phyloP scores from a whole-genome alignment of 108 stramenopile genomes.

The Chaetoceros muelleri region DNA sequence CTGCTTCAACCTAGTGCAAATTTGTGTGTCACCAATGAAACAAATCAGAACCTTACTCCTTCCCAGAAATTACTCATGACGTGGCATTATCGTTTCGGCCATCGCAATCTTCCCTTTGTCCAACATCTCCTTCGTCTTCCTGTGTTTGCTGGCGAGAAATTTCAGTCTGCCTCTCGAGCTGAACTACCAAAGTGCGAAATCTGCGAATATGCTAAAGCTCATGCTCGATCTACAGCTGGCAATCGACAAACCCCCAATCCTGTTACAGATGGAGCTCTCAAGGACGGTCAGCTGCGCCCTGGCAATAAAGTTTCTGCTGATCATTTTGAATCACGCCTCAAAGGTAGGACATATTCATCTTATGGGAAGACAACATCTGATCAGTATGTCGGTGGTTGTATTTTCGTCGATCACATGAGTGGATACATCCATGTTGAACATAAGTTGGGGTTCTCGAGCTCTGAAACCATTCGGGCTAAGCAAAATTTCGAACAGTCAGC shows the following conservation, averaged over 20 bases:
- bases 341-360: neutral
- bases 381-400: constrained; percentile 13
- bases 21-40: neutral
- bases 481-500: constrained; percentile 10
- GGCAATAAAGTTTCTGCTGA: neutral
- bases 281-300: neutral
- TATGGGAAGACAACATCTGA: neutral
- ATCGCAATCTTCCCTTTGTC: neutral
- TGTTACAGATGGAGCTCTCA: neutral
- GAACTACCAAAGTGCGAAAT: neutral
- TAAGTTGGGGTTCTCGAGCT: constrained; percentile 2
- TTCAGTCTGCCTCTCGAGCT: neutral
- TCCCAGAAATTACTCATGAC: constrained; percentile 17
- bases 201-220: constrained; percentile 5
- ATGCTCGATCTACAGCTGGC: neutral
- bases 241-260: too few species aligned
- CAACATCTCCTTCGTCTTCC: constrained; percentile 10
- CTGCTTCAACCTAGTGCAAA: neutral
- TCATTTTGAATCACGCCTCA: neutral
- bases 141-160: neutral
- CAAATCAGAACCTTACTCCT: constrained; percentile 22
- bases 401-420: constrained; percentile 40
- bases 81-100: constrained; percentile 25
- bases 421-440: constrained; percentile 15
- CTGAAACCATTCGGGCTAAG: constrained; percentile 14